Conservation (phyloP, 2,329 filamentous ascomycete genomes). For the Pyricularia pennisetigena region DNA sequence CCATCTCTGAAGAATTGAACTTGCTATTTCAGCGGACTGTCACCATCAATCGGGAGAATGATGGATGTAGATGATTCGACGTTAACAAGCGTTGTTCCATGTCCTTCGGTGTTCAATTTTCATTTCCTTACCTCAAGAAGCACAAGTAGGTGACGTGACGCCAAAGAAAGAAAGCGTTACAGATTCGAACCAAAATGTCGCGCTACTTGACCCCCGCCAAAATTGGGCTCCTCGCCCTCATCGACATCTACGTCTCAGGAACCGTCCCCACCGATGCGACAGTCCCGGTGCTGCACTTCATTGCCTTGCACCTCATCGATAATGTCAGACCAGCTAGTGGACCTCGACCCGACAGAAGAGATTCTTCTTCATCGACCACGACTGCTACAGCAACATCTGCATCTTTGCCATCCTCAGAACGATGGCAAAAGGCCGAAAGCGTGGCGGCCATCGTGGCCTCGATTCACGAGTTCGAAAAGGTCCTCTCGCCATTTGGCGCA, state of each 20-base stretch:
- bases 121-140: neutral
- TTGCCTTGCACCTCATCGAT: slow-evolving; percentile 37
- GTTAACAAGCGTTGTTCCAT: neutral
- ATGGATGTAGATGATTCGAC: neutral
- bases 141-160: neutral
- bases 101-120: neutral
- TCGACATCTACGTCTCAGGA: slow-evolving; percentile 73
- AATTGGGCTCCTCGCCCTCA: slow-evolving; percentile 69
- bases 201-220: slow-evolving; percentile 85
- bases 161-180: neutral
- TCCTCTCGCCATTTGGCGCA: slow-evolving; percentile 42
- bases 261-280: slow-evolving; percentile 30
- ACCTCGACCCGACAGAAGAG: slow-evolving; percentile 7
- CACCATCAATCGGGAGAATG: neutral
- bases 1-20: neutral
- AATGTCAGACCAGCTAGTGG: slow-evolving; percentile 21
- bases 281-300: slow-evolving; percentile 28
- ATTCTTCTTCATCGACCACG: neutral
- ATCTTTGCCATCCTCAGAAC: slow-evolving; percentile 12
- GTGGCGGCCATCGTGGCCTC: slow-evolving; percentile 34
- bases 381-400: neutral
- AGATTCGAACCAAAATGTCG: slow-evolving; percentile 17
- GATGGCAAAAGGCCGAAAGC: slow-evolving; percentile 39
- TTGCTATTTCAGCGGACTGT: neutral
- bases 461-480: slow-evolving; percentile 48